Conservation (phyloP, 2,329 filamentous ascomycete genomes). For the Xylaria sp. region DNA sequence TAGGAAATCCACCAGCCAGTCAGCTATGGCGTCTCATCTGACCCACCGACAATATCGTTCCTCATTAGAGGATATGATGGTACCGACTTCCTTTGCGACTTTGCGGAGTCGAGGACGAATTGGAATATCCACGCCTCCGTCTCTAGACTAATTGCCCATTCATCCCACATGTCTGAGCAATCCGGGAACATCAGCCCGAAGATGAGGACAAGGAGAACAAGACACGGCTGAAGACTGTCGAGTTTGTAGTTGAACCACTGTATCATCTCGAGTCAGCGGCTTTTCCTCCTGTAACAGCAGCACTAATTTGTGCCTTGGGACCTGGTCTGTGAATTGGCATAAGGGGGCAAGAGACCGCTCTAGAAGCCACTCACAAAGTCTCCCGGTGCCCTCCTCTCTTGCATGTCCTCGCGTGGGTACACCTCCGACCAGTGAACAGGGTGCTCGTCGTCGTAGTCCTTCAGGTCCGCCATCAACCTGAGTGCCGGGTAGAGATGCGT, state of each 20-base stretch:
- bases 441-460: conserved; percentile 28
- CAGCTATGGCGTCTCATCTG: background rate
- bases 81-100: conserved; percentile 7
- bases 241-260: conserved; percentile 32
- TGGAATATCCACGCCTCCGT: conserved; percentile 24
- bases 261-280: background rate
- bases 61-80: conserved; percentile 1
- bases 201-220: conserved; percentile 27
- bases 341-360: background rate
- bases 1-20: background rate
- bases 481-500: conserved; percentile 24
- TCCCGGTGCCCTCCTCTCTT: conserved; percentile 9
- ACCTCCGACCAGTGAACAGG: conserved; percentile 31
- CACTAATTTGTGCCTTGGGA: no score
- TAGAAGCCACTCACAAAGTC: conserved; percentile 1
- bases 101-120: conserved; percentile 30
- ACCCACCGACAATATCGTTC: conserved; percentile 7
- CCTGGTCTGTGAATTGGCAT: background rate
- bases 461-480: conserved; percentile 16
- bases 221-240: conserved; percentile 29
- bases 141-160: conserved; percentile 26
- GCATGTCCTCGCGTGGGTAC: conserved; percentile 7
- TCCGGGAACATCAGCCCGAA: conserved; percentile 26
- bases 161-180: conserved; percentile 23
- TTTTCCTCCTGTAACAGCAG: no score